phyloP scores from a whole-genome alignment of 768 basidiomycete species.

The Suillus tomentosus region DNA sequence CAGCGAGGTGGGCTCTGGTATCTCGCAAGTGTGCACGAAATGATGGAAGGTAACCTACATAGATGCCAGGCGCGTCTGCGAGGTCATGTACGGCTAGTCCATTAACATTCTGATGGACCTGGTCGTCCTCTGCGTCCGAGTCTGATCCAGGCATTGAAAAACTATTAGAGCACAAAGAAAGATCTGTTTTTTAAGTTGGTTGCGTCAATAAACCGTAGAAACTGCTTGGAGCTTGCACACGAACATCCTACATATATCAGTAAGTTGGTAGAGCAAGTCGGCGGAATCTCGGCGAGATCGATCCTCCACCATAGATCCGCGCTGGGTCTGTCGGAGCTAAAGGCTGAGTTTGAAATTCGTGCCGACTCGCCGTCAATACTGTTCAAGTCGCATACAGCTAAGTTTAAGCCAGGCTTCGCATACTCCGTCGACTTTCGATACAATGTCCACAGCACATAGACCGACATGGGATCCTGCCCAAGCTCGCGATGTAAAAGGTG shows the following conservation, averaged over 20 bases:
- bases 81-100: neutral
- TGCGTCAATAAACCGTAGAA: neutral
- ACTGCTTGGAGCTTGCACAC: neutral
- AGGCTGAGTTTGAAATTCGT: neutral
- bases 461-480: constrained; percentile 98
- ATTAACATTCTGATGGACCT: neutral
- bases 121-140: neutral
- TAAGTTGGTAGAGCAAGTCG: neutral
- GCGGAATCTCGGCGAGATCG: neutral
- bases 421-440: constrained; percentile 2
- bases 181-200: neutral
- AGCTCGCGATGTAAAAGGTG: constrained; percentile 88
- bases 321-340: neutral
- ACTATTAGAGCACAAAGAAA: neutral
- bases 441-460: constrained; percentile 89
- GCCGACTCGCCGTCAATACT: constrained; percentile 7
- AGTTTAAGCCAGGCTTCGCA: neutral
- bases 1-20: constrained; percentile 23
- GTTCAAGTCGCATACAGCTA: neutral
- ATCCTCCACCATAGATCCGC: no score
- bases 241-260: neutral
- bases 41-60: constrained; percentile 26
- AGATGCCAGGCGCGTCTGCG: constrained; percentile 17
- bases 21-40: constrained; percentile 30
- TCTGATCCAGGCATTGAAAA: neutral